Percentiles rank a stretch among this genome's conserved stretches.
phyloP scores from a whole-genome alignment of 768 basidiomycete species.

The Cystofilobasidium macerans region DNA sequence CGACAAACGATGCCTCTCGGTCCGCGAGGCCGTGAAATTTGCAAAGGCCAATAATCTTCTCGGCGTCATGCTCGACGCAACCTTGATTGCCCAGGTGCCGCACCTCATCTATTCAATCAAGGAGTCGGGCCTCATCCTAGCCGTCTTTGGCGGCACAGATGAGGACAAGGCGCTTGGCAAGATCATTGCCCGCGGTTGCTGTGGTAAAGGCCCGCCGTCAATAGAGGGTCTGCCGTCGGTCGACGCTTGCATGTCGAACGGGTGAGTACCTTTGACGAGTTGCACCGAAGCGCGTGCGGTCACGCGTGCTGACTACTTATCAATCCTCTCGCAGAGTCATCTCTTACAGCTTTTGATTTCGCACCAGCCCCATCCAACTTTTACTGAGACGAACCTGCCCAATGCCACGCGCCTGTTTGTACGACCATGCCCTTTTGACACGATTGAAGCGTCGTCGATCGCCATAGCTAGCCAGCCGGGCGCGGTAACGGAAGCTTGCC shows the following conservation, averaged over 20 bases:
- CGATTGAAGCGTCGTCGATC: too few relatives aligned
- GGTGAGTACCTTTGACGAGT: slow-evolving; percentile 13
- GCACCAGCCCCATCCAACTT: too few relatives aligned
- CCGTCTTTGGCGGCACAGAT: slow-evolving; percentile 53
- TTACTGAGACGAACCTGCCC: too few relatives aligned
- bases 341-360: slow-evolving; percentile 10
- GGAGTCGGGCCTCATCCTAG: slow-evolving; percentile 76
- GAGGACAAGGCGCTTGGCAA: slow-evolving; percentile 29
- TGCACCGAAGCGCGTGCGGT: not conserved
- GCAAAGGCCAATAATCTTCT: slow-evolving; percentile 83
- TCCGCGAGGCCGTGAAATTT: slow-evolving; percentile 85
- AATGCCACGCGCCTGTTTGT: too few relatives aligned
- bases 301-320: not conserved
- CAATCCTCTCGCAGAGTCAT: not conserved
- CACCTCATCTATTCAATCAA: slow-evolving; percentile 71
- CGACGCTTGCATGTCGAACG: slow-evolving; percentile 28
- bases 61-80: slow-evolving; percentile 78
- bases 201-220: slow-evolving; percentile 19
- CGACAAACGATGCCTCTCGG: slow-evolving; percentile 50
- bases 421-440: too few relatives aligned
- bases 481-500: too few relatives aligned
- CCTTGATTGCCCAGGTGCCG: slow-evolving; percentile 77
- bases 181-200: slow-evolving; percentile 39
- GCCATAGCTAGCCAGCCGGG: too few relatives aligned
- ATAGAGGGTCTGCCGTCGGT: slow-evolving; percentile 24